Conservation (phyloP, 176 grass and related monocot genomes). For the Eragrostis nindensis region DNA sequence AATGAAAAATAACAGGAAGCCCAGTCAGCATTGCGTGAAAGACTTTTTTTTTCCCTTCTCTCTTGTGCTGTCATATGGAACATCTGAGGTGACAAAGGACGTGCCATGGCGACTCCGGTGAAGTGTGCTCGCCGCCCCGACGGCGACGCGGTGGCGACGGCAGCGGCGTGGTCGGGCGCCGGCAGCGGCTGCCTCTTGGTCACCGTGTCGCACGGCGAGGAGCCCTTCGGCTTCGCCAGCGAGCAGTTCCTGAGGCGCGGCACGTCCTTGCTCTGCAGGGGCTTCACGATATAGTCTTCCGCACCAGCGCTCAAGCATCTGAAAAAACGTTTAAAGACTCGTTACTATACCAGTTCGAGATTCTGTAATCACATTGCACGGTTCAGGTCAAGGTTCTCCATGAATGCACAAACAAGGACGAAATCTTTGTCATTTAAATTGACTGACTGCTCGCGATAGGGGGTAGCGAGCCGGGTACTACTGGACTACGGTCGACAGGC, state of each 20-base stretch:
- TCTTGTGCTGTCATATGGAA: neutral
- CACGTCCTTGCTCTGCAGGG: slow-evolving; percentile 80
- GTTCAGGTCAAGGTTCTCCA: slow-evolving; percentile 1
- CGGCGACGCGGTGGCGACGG: slow-evolving; percentile 18
- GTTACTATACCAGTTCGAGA: slow-evolving; percentile 22
- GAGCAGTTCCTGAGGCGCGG: slow-evolving; percentile 77
- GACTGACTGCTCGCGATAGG: neutral
- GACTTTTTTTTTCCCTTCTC: neutral
- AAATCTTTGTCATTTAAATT: slow-evolving; percentile 23
- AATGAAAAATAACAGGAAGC: slow-evolving; percentile 22
- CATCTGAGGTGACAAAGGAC: neutral
- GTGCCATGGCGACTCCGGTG: slow-evolving; percentile 67
- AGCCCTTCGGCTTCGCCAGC: neutral
- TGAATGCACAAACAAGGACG: slow-evolving; percentile 24
- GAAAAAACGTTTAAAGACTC: neutral
- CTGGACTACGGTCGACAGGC: slow-evolving; percentile 9
- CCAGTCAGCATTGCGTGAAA: neutral
- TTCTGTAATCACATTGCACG: neutral
- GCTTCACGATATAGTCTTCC: slow-evolving; percentile 91
- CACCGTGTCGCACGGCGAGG: slow-evolving; percentile 23
- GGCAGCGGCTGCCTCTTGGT: slow-evolving; percentile 37
- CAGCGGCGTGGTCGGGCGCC: neutral
- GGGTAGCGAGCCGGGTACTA: neutral
- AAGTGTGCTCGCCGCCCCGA: slow-evolving; percentile 49
- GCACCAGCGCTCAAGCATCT: slow-evolving; percentile 72